phyloP scores from a whole-genome alignment of 2,329 filamentous ascomycete genomes.

The Botryotinia convoluta region DNA sequence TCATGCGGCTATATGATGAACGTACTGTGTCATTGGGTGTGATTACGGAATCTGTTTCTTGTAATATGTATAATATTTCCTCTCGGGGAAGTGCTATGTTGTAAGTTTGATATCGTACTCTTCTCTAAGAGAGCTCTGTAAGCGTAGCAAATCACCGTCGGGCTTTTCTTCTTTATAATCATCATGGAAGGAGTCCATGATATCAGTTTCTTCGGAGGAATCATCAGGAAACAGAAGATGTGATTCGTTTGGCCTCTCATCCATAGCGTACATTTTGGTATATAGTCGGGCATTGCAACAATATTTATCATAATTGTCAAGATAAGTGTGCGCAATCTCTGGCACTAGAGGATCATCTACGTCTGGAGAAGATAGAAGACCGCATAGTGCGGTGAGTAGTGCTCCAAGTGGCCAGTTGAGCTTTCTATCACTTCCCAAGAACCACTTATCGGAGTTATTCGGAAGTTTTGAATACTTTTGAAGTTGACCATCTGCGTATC shows the following conservation, averaged over 20 bases:
- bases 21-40: no score
- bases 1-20: no score
- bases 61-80: no score
- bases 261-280: background rate
- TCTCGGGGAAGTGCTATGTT: no score
- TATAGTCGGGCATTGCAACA: background rate
- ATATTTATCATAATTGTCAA: slow-evolving; percentile 26
- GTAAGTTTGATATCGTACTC: no score
- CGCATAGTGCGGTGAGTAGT: slow-evolving; percentile 26
- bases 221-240: background rate
- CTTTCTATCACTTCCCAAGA: background rate
- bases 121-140: background rate
- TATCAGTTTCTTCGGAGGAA: no score
- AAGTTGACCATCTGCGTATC: background rate
- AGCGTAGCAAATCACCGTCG: background rate
- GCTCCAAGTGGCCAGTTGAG: background rate
- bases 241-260: background rate
- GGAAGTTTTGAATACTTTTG: background rate
- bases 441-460: background rate
- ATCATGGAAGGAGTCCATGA: no score
- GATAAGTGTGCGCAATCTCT: slow-evolving; percentile 30
- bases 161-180: background rate
- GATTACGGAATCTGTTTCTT: no score
- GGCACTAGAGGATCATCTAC: slow-evolving; percentile 29
- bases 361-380: slow-evolving; percentile 27